phyloP scores from a whole-genome alignment of 352 stramenopile genomes.

The Globisporangium parvum region DNA sequence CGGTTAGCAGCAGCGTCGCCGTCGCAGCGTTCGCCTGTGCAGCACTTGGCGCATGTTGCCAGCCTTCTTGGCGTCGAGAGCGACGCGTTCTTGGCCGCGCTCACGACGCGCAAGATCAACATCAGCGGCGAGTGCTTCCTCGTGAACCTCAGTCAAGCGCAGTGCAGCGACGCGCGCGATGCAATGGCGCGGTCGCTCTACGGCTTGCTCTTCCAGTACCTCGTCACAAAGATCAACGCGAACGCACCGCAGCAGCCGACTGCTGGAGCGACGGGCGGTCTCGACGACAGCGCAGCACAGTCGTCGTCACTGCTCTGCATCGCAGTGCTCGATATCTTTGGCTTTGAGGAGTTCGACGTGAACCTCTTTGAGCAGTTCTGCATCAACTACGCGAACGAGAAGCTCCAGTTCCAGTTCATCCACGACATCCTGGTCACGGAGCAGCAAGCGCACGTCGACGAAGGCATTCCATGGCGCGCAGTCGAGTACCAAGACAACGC shows the following conservation, averaged over 20 bases:
- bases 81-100: conserved; percentile 36
- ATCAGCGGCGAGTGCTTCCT: conserved; percentile 63
- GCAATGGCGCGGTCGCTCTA: conserved; percentile 77
- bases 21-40: conserved; percentile 27
- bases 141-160: conserved; percentile 55
- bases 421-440: conserved; percentile 75
- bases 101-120: conserved; percentile 66
- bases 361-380: conserved; percentile 83
- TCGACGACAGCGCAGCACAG: conserved; percentile 5
- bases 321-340: conserved; percentile 88
- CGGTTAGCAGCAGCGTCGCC: conserved; percentile 22
- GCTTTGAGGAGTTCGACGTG: conserved; percentile 84
- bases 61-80: conserved; percentile 40
- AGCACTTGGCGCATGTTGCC: conserved; percentile 38
- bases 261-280: neutral
- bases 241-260: conserved; percentile 11
- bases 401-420: conserved; percentile 81
- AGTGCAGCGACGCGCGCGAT: conserved; percentile 66
- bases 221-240: conserved; percentile 77
- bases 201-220: conserved; percentile 75
- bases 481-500: conserved; percentile 76
- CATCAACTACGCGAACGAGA: conserved; percentile 83
- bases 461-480: conserved; percentile 63
- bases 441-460: conserved; percentile 63
- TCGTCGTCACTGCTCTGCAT: conserved; percentile 40